These are phyloP conservation scores for Volvox carteri DNA, from an alignment of 163 green algal genomes.

Conservation along the genomic window DNA sequence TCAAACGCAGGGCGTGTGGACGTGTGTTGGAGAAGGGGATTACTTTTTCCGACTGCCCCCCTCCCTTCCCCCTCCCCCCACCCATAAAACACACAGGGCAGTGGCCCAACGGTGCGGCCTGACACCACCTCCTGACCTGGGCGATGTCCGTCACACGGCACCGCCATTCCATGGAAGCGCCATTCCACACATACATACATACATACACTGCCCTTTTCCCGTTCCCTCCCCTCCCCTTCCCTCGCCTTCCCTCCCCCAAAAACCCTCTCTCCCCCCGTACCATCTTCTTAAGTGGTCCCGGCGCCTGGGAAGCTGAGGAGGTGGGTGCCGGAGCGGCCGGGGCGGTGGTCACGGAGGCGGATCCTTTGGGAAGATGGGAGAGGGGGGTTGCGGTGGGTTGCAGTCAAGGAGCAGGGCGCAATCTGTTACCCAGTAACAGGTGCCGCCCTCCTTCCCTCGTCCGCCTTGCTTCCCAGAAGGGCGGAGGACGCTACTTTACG, in stretches of 20 bases:
- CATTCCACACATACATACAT: neutral
- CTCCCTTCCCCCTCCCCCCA: too few species aligned
- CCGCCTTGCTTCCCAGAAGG: too few species aligned
- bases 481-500: too few species aligned
- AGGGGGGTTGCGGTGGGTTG: neutral
- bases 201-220: neutral
- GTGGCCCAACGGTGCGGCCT: too few species aligned
- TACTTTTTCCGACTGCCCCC: neutral
- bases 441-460: too few species aligned
- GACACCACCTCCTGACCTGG: too few species aligned
- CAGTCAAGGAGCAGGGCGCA: too few species aligned
- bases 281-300: conserved; percentile 42
- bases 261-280: neutral
- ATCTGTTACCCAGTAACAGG: too few species aligned
- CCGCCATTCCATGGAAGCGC: too few species aligned
- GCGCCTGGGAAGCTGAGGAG: neutral
- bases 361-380: neutral
- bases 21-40: too few species aligned
- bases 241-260: neutral
- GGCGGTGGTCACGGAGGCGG: conserved; percentile 20
- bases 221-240: neutral
- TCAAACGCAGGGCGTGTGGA: neutral
- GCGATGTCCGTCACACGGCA: too few species aligned
- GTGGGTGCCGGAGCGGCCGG: conserved; percentile 15
- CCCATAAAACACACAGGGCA: too few species aligned